These are phyloP conservation scores for Amaranthus hypochondriacus DNA, from an alignment of 148 eudicot species.

Conservation along the genomic window DNA sequence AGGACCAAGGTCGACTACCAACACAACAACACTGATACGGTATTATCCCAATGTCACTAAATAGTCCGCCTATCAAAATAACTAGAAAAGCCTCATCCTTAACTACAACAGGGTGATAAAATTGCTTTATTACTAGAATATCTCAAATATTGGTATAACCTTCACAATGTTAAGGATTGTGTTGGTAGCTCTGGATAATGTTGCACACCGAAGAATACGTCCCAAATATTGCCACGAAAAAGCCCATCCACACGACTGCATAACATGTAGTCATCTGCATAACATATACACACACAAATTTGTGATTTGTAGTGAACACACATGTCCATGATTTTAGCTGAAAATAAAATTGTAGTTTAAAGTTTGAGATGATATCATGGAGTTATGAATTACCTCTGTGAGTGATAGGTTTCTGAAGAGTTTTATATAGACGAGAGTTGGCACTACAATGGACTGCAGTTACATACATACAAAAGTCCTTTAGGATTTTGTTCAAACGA, in stretches of 20 bases:
- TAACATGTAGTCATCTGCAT: slow-evolving; percentile 42
- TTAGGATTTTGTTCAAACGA: neutral
- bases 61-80: no score
- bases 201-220: slow-evolving; percentile 56
- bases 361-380: no score
- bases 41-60: no score
- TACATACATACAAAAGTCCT: slow-evolving; percentile 1
- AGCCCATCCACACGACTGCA: slow-evolving; percentile 34
- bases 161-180: neutral
- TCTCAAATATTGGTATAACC: neutral
- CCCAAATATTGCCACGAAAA: slow-evolving; percentile 42
- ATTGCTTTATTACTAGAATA: neutral
- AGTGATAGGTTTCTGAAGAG: slow-evolving; percentile 41
- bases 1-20: neutral
- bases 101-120: neutral
- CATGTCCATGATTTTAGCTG: no score
- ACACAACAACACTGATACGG: no score
- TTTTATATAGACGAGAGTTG: slow-evolving; percentile 55
- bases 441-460: slow-evolving; percentile 59
- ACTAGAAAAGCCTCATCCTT: no score
- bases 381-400: slow-evolving; percentile 35
- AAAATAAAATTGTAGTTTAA: no score
- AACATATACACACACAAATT: slow-evolving; percentile 7
- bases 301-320: no score
- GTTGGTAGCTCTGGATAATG: slow-evolving; percentile 33